Evolutionary conservation across 177 flowering plant genomes (phyloP).

Genomic region (Vitis hybrid): DNA sequence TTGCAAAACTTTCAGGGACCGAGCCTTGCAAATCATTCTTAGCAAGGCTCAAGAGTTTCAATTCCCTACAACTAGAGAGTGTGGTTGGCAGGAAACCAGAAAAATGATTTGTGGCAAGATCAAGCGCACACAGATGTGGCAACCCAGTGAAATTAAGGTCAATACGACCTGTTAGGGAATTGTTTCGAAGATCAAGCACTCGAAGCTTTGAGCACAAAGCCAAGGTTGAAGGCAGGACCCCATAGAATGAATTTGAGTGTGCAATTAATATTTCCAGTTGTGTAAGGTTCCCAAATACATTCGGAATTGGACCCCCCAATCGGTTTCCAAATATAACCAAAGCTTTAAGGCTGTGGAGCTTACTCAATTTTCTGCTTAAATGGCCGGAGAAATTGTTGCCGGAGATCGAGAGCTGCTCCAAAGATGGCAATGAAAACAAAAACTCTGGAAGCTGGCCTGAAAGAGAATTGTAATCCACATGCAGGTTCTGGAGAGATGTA

Average conservation of each 20-base stretch:
- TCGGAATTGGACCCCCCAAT: conserved; percentile 59
- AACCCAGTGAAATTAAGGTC: conserved; percentile 57
- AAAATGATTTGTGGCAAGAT: conserved; percentile 72
- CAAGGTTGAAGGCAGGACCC: conserved; percentile 61
- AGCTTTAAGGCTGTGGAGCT: conserved; percentile 56
- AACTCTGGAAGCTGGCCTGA: conserved; percentile 60
- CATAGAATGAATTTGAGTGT: conserved; percentile 68
- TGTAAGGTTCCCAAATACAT: conserved; percentile 58
- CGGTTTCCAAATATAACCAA: conserved; percentile 50
- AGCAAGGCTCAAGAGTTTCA: conserved; percentile 65
- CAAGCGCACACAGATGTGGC: conserved; percentile 55
- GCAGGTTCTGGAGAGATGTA: conserved; percentile 43
- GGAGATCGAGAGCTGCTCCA: conserved; percentile 61
- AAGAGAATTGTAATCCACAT: conserved; percentile 51
- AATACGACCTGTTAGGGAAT: conserved; percentile 56
- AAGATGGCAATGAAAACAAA: conserved; percentile 45
- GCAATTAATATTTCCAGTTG: conserved; percentile 55
- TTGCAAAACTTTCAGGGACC: conserved; percentile 49
- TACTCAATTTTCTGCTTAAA: conserved; percentile 54
- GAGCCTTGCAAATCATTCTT: conserved; percentile 51
- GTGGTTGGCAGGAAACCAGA: conserved; percentile 54
- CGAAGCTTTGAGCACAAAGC: conserved; percentile 49
- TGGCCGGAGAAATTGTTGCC: conserved; percentile 64
- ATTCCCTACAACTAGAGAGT: conserved; percentile 48
- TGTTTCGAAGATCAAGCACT: conserved; percentile 73